These are phyloP conservation scores for Eucalyptus leucophloia DNA, from an alignment of 345 rosid species.

Conservation along the genomic window DNA sequence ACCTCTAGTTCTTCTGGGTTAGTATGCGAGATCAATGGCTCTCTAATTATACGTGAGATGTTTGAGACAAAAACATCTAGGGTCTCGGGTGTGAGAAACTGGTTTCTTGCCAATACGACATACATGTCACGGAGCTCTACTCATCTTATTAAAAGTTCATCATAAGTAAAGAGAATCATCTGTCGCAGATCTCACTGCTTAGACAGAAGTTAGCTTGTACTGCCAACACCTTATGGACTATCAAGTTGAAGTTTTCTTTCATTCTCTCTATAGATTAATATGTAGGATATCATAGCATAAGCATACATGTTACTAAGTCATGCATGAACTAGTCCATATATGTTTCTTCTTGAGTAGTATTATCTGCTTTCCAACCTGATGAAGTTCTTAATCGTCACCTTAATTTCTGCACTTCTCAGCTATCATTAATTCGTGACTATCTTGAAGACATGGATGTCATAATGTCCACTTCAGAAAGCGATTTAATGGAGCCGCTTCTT, in stretches of 20 bases:
- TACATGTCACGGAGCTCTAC: background rate
- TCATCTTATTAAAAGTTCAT: background rate
- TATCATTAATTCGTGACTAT: slow-evolving; percentile 35
- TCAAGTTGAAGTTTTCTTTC: background rate
- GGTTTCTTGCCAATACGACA: background rate
- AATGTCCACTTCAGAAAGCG: slow-evolving; percentile 12
- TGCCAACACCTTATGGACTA: background rate
- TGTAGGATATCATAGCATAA: background rate
- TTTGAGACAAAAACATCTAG: background rate
- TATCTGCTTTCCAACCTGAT: background rate
- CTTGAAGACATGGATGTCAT: slow-evolving; percentile 31
- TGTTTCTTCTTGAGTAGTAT: background rate
- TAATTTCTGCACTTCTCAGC: slow-evolving; percentile 5
- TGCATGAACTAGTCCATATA: background rate
- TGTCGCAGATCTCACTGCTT: background rate
- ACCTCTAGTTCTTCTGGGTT: background rate
- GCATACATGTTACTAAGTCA: background rate
- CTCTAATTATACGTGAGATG: background rate
- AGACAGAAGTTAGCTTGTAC: background rate
- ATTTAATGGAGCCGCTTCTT: slow-evolving; percentile 25
- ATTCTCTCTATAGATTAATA: background rate
- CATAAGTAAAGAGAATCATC: background rate
- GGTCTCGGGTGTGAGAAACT: background rate
- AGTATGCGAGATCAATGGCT: background rate
- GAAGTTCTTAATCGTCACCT: background rate